Base-by-base conservation (phyloP, 164 flowering plant genomes). In the Piper longum region DNA sequence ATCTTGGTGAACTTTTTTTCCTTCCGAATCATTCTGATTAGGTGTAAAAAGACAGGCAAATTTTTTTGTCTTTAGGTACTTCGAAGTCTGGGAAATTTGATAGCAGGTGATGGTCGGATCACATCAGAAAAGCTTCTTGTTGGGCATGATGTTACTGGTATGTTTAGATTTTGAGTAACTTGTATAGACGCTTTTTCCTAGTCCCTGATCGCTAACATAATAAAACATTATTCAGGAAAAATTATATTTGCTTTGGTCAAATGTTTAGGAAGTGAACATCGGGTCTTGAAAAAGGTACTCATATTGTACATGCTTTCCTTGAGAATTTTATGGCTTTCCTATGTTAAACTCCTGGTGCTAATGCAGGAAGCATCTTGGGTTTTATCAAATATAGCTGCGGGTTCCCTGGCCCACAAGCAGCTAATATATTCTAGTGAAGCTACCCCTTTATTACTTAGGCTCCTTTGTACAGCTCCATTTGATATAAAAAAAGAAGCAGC, bases 311-410 rank as follows among this genome's bases (percentile, higher is more conserved):
- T 41, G 0, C 51, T 60, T 14, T 41, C 8, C 4, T 60, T 9
- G 9, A 9, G 52, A 48, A 5, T 48, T 12, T 48, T 5, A 48
- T 5, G 14, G 9, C 52, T 48, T 48, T 48, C 52, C 52, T 48
- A 48, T 48, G 14, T 13, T 48, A 48, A 48, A 48, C 12, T 48
- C 67, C 62, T 61, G 40, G 26, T 26, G 43, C 55, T 66, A 51
- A 61, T 77, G 76, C 62, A 93, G 99, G 99, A 93, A 80, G 86
- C 96, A 64, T 82, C 99, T 61, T 93, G 99, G 99, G 95, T 87
- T 71, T 76, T 90, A 56, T 93, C 99, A 54, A 93, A 93, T 68
- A 80, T 93, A 61, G 96, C 96, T 52, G 95, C 96, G 56, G 97
- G 97, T 67, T 87, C 99, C 41, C 58, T 82, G 68, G 91, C 82